Percentiles rank a stretch among this genome's conserved stretches.
Evolutionary conservation across 768 basidiomycete genomes (phyloP).

Genomic region (Stropharia rugosoannulata): DNA sequence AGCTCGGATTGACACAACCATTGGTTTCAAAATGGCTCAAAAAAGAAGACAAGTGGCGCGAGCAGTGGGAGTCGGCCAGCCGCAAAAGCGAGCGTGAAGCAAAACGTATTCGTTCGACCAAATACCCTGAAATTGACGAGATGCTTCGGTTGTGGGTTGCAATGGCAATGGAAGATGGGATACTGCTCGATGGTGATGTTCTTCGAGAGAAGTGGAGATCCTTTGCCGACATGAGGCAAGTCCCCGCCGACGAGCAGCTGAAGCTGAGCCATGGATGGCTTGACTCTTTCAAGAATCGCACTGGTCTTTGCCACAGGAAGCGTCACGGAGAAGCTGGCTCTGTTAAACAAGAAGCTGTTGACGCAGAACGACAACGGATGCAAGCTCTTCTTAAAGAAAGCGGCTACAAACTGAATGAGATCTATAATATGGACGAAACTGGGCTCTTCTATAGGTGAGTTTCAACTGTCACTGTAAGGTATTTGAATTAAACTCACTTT

Average conservation of each 20-base stretch:
- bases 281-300: constrained; percentile 19
- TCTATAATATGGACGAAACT: constrained; percentile 39
- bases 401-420: constrained; percentile 25
- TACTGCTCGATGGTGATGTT: constrained; percentile 34
- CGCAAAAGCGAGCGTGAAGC: constrained; percentile 3
- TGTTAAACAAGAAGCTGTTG: constrained; percentile 15
- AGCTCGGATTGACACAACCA: constrained; percentile 32
- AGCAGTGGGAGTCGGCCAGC: constrained; percentile 13
- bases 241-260: constrained; percentile 31
- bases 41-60: constrained; percentile 23
- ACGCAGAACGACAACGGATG: too few species aligned
- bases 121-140: constrained; percentile 31
- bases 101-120: constrained; percentile 25
- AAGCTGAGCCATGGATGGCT: constrained; percentile 37
- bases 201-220: constrained; percentile 30
- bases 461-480: too few species aligned
- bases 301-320: constrained; percentile 25
- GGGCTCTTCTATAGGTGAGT: constrained; percentile 34
- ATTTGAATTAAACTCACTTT: background rate
- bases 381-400: constrained; percentile 11
- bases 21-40: constrained; percentile 32
- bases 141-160: constrained; percentile 36
- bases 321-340: constrained; percentile 35
- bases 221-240: constrained; percentile 29
- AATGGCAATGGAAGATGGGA: constrained; percentile 27